Conservation (phyloP, 2,329 filamentous ascomycete genomes). For the Eurotiales sp. region DNA sequence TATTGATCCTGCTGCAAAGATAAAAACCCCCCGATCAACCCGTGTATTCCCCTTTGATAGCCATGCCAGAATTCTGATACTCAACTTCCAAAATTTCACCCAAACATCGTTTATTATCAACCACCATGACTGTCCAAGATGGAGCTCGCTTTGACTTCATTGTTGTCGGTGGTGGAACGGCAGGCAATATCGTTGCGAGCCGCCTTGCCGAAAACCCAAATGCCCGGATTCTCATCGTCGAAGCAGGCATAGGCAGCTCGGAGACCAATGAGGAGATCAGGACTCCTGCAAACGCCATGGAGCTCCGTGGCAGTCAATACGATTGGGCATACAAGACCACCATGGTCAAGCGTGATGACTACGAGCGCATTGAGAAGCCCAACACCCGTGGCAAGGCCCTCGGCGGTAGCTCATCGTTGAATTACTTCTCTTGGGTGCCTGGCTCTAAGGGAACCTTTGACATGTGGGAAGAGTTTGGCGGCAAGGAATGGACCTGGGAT, state of each 20-base stretch:
- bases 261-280: conserved; percentile 50
- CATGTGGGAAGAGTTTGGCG: conserved; percentile 43
- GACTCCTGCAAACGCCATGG: conserved; percentile 54
- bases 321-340: conserved; percentile 62
- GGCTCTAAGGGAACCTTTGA: conserved; percentile 56
- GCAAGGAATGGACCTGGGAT: conserved; percentile 54
- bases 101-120: too few relatives aligned
- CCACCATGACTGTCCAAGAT: too few relatives aligned
- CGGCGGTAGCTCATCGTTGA: conserved; percentile 56
- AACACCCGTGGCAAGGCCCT: conserved; percentile 59
- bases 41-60: too few relatives aligned
- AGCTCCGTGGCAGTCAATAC: conserved; percentile 52
- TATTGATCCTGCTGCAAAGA: too few relatives aligned
- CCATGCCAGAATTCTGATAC: too few relatives aligned
- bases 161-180: conserved; percentile 33
- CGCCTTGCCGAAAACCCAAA: conserved; percentile 28
- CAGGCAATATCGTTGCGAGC: conserved; percentile 31
- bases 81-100: too few relatives aligned
- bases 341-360: conserved; percentile 56
- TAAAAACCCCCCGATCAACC: too few relatives aligned
- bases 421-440: conserved; percentile 62
- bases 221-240: conserved; percentile 18
- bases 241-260: conserved; percentile 31
- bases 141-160: conserved; percentile 27
- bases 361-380: conserved; percentile 58